Base-by-base conservation (phyloP, 2,329 filamentous ascomycete species). In the Alternaria rosae region DNA sequence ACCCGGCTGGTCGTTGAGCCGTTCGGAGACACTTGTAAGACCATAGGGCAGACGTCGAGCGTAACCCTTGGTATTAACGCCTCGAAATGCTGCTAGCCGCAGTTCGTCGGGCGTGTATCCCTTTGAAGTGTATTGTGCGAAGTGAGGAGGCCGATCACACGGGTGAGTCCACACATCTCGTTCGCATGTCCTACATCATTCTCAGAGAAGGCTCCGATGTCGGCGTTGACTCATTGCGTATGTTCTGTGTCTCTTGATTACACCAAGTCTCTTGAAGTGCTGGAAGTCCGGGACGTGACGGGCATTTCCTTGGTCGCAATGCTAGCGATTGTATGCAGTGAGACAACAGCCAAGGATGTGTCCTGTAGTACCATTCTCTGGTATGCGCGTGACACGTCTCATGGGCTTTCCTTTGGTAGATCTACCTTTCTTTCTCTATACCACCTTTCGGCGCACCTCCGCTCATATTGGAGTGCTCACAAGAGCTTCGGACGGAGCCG, bases 111-210 rank as follows among this genome's bases (percentile, higher is more conserved):
- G 56, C n/a, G 47, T 60, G 52, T 64, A 62, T 54, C 45, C 53
- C 26, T 54, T 64, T 70, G 30, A 35, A 69, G 69, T 51, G 42
- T 54, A 17, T 43, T 59, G 48, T 65, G 65, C 60, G 60, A 59
- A 35, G 23, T 54, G 59, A 57, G 61, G 25, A 41, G 54, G 45
- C 35, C 50, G 53, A 62, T 47, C 35, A 48, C 25, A 25, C 23
- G 25, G 35, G 48, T 44, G 23, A 48, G 42, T 51, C 28, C 55
- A 43, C 28, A 35, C 30, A 35, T 15, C n/a, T 50, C 20, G 21
- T 55, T 35, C 44, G n/a, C 12, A 43, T 20, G 12, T 20, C 48
- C 38, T 35, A 43, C 15, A 53, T 23, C 42, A 41, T 47, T 25
- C 25, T 47, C 20, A 45, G 48, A 45, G 26, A 48, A 38, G 21